phyloP scores from a whole-genome alignment of 805 yeast species.

The Ogataea saltuana region DNA sequence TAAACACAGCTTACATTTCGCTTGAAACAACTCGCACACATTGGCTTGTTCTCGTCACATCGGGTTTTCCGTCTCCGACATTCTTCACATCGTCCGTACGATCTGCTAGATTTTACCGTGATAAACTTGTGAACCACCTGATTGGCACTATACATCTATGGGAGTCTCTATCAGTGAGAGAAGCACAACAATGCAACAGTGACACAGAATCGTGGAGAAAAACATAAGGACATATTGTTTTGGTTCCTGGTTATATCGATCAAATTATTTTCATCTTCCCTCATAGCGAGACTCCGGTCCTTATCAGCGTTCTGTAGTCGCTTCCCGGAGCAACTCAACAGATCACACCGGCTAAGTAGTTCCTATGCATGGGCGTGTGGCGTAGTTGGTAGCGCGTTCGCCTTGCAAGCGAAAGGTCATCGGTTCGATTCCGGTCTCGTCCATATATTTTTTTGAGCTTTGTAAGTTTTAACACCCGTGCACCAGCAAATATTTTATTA shows the following conservation, averaged over 20 bases:
- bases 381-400: conserved; percentile 83
- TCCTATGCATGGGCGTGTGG: conserved; percentile 64
- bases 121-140: conserved; percentile 13
- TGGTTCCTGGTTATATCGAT: too few species aligned
- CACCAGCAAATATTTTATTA: too few species aligned
- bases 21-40: conserved; percentile 44
- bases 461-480: neutral
- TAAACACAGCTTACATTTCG: conserved; percentile 48
- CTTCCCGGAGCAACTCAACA: neutral
- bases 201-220: too few species aligned
- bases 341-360: neutral
- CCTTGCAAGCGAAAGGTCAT: conserved; percentile 79
- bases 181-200: too few species aligned
- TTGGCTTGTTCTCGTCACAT: conserved; percentile 47
- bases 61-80: conserved; percentile 50
- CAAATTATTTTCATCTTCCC: too few species aligned
- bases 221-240: too few species aligned
- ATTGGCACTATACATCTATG: too few species aligned
- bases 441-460: conserved; percentile 41
- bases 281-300: too few species aligned
- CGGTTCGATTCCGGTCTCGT: conserved; percentile 80
- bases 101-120: conserved; percentile 15
- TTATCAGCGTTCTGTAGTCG: too few species aligned
- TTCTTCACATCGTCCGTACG: conserved; percentile 23
- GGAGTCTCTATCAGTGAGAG: too few species aligned